Percentiles rank a stretch among this genome's conserved stretches.
Evolutionary conservation across 2,329 filamentous ascomycete genomes (phyloP).

Genomic region (Venturia aucupariae): DNA sequence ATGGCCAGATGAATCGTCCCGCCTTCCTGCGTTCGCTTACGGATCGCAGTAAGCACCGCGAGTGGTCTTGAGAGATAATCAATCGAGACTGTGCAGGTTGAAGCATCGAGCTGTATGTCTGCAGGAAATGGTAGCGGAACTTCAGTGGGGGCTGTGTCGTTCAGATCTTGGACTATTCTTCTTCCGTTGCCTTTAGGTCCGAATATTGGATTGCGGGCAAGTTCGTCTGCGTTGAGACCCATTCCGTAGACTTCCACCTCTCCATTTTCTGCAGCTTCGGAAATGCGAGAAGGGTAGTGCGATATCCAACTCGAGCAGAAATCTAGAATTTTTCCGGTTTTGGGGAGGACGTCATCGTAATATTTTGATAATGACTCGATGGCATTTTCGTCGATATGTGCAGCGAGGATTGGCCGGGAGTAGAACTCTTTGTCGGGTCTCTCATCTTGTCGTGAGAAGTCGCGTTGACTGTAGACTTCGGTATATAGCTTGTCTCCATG

Average conservation of each 20-base stretch:
- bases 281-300: slow-evolving; percentile 32
- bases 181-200: slow-evolving; percentile 18
- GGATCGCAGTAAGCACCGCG: slow-evolving; percentile 35
- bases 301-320: slow-evolving; percentile 43
- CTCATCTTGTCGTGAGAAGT: slow-evolving; percentile 33
- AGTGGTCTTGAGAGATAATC: slow-evolving; percentile 43
- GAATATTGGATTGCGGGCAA: slow-evolving; percentile 34
- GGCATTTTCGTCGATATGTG: slow-evolving; percentile 44
- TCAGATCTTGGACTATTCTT: slow-evolving; percentile 36
- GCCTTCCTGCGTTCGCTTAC: slow-evolving; percentile 30
- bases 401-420: slow-evolving; percentile 39
- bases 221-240: slow-evolving; percentile 40
- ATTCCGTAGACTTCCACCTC: slow-evolving; percentile 36
- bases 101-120: slow-evolving; percentile 30
- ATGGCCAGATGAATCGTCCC: slow-evolving; percentile 43
- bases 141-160: slow-evolving; percentile 25
- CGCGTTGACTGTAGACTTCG: slow-evolving; percentile 16
- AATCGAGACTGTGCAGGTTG: slow-evolving; percentile 43
- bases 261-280: slow-evolving; percentile 24
- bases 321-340: slow-evolving; percentile 35
- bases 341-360: slow-evolving; percentile 36
- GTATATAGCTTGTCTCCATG: background rate
- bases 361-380: slow-evolving; percentile 37
- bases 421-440: slow-evolving; percentile 31
- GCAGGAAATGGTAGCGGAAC: slow-evolving; percentile 13